phyloP scores from a whole-genome alignment of 257 asterid genomes.

The Nicotiana attenuata region DNA sequence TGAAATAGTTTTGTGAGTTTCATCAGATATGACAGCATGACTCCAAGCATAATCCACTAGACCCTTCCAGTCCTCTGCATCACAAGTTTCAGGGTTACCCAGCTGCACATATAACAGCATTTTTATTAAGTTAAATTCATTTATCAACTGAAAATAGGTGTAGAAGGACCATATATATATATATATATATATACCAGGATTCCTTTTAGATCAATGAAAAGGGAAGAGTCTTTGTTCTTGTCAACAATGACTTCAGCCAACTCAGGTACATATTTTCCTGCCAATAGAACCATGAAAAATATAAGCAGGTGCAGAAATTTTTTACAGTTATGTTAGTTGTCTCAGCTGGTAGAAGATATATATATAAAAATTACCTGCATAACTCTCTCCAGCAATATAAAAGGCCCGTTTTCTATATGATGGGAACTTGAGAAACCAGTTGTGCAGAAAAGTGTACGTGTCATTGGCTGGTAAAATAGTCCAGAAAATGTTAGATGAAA shows the following conservation, averaged over 20 bases:
- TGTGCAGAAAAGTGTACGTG: slow-evolving; percentile 71
- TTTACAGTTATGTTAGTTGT: neutral
- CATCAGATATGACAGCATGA: slow-evolving; percentile 93
- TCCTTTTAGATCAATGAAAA: slow-evolving; percentile 71
- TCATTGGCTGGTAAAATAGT: slow-evolving; percentile 52
- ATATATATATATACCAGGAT: slow-evolving; percentile 50
- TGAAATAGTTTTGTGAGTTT: slow-evolving; percentile 57
- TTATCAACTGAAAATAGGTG: too few relatives aligned
- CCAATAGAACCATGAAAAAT: neutral
- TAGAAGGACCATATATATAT: too few relatives aligned
- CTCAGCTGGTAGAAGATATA: too few relatives aligned
- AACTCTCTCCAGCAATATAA: slow-evolving; percentile 89
- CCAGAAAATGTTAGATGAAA: neutral
- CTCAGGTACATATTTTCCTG: slow-evolving; percentile 84
- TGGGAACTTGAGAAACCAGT: slow-evolving; percentile 85
- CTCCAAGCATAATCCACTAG: slow-evolving; percentile 94
- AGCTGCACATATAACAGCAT: slow-evolving; percentile 32
- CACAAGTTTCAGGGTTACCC: slow-evolving; percentile 82
- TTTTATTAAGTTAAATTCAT: neutral
- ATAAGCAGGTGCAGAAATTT: neutral
- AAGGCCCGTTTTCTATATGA: slow-evolving; percentile 47
- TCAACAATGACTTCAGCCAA: slow-evolving; percentile 73
- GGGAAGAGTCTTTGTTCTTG: slow-evolving; percentile 56
- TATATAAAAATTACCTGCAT: slow-evolving; percentile 77
- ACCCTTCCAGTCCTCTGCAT: slow-evolving; percentile 90